Conservation (phyloP, 2,329 filamentous ascomycete species). For the Ilyonectria mors-panacis region DNA sequence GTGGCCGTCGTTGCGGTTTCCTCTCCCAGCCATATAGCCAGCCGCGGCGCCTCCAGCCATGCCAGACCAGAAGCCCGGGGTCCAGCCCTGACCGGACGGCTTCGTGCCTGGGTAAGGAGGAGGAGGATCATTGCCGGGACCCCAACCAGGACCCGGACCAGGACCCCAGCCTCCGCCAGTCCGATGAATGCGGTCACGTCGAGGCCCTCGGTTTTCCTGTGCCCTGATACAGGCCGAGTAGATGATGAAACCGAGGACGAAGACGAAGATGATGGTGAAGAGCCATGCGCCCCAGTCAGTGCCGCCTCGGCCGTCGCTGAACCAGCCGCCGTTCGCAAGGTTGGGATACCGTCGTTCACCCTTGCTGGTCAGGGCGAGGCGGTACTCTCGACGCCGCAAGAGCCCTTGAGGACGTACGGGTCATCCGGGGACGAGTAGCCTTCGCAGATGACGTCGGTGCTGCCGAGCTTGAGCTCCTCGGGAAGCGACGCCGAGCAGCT, state of each 20-base stretch:
- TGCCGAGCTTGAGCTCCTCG: conserved; percentile 78
- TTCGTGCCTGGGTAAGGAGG: conserved; percentile 62
- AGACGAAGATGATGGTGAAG: conserved; percentile 75
- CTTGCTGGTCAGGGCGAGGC: conserved; percentile 80
- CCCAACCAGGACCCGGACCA: conserved; percentile 56
- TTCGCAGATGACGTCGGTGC: conserved; percentile 93
- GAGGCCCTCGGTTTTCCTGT: conserved; percentile 31
- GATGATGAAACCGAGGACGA: conserved; percentile 73
- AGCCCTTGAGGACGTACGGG: conserved; percentile 89
- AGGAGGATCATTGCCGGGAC: conserved; percentile 66
- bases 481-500: conserved; percentile 80
- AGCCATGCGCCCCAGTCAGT: conserved; percentile 58
- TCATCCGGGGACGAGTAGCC: conserved; percentile 85
- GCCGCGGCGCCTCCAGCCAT: conserved; percentile 78
- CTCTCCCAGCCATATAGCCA: conserved; percentile 73
- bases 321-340: conserved; percentile 58
- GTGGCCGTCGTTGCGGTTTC: conserved; percentile 53
- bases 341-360: conserved; percentile 81
- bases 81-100: conserved; percentile 64
- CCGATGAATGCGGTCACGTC: conserved; percentile 44
- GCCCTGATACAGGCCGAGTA: conserved; percentile 64
- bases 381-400: conserved; percentile 94
- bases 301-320: conserved; percentile 49
- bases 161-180: conserved; percentile 56
- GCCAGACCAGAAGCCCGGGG: conserved; percentile 82